Base-by-base conservation (phyloP, 192 early-diverging fungal species). In the Rhizophagus sp. region DNA sequence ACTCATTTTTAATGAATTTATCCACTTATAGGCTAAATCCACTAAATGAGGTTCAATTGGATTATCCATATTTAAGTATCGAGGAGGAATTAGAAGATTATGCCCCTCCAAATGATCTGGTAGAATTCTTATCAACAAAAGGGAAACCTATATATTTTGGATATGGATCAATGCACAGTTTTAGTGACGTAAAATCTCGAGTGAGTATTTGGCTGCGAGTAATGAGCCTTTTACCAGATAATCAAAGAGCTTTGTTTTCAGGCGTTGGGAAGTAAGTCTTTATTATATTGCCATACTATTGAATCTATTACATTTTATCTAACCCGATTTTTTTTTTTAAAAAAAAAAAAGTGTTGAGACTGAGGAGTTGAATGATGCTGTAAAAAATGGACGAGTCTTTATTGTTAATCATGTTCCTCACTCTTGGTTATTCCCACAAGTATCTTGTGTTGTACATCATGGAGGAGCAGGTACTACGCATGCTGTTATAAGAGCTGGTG, bases 91-190 rank as follows among this genome's bases (percentile, higher is more conserved):
- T 66, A 34, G 17, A 66, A 66, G 3, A 66, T 66, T 66, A n/a
- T 66, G 64, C 17, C 9, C 64, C 64, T n/a, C 64, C 64, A 12
- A 1, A 25, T 15, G 64, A 66, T 30, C 17, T 66, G 2, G 64
- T 66, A 33, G 27, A 65, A 65, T 65, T 65, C 17, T 17, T 65
- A 8, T 27, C n/a, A 2, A 7, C 33, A 27, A 47, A 47, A 50
- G 50, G 19, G 3, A 73, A 73, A 6, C 71, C 71, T 24, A 73
- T 73, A 39, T 73, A 73, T 52, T 73, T 73, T 52, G 71, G 71
- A 15, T 73, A 73, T 52, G 71, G 71, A 49, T 50, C 71, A 50
- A 73, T 50, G 39, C 22, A 49, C 47, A 73, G 47, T 52, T 47
- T 50, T 27, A 4, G 39, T 50, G 41, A 27, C 19, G 71, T 15